Percentiles rank a stretch among this genome's conserved stretches.
phyloP scores from a whole-genome alignment of 108 stramenopile species.

The Seminavis robusta region DNA sequence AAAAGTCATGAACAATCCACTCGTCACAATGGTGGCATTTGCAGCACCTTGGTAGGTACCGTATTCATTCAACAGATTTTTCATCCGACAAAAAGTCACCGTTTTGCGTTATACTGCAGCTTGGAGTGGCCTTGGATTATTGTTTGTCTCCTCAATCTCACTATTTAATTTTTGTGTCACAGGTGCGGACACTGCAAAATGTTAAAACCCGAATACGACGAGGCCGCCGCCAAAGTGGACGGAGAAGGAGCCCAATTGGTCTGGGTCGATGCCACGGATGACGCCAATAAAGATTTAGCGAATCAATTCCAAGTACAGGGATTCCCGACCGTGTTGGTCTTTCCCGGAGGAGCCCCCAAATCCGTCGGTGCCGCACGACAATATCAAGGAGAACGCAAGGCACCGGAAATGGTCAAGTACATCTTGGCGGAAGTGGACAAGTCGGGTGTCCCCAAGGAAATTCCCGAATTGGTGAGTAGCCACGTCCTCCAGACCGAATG shows the following conservation, averaged over 20 bases:
- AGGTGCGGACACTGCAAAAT: conserved; percentile 36
- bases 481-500: conserved; percentile 15
- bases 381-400: conserved; percentile 16
- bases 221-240: conserved; percentile 20
- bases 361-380: conserved; percentile 16
- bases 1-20: conserved; percentile 26
- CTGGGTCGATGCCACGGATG: conserved; percentile 31
- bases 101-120: not conserved
- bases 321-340: conserved; percentile 36
- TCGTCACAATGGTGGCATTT: conserved; percentile 23
- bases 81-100: not conserved
- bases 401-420: conserved; percentile 9
- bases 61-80: not conserved
- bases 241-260: conserved; percentile 19
- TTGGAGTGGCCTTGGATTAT: not conserved
- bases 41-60: conserved; percentile 20
- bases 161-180: not conserved
- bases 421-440: conserved; percentile 21
- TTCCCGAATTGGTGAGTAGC: conserved; percentile 14
- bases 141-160: not conserved
- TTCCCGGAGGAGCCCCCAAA: conserved; percentile 24
- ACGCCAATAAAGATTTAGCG: conserved; percentile 14
- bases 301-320: conserved; percentile 13
- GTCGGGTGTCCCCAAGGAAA: conserved; percentile 19
- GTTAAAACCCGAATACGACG: conserved; percentile 28